Evolutionary conservation across 176 grass and related monocot species (phyloP).

Genomic region (Triticum urartu): DNA sequence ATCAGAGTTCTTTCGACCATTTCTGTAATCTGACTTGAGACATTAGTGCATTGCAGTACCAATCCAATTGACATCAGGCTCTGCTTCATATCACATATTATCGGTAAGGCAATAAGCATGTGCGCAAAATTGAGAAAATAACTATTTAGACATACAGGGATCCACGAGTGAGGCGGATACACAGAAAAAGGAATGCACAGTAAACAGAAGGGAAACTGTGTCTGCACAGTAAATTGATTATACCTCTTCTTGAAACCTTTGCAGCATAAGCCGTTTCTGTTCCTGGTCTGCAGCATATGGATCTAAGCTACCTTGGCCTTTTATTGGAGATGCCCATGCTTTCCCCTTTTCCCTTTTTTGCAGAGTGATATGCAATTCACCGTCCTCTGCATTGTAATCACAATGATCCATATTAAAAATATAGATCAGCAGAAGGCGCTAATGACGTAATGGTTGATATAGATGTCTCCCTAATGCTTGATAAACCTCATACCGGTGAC

Average conservation of each 20-base stretch:
- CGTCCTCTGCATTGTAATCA: constrained; percentile 61
- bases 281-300: constrained; percentile 78
- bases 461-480: neutral
- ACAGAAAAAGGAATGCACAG: neutral
- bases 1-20: neutral
- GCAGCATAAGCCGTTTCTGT: constrained; percentile 96
- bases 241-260: constrained; percentile 99
- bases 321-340: constrained; percentile 92
- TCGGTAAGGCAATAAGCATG: neutral
- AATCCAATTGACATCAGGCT: neutral
- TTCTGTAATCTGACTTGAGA: neutral
- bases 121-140: neutral
- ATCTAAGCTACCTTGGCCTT: constrained; percentile 80
- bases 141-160: neutral
- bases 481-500: neutral
- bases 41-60: neutral
- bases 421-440: neutral
- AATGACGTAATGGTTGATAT: neutral
- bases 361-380: constrained; percentile 82
- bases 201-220: neutral
- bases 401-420: constrained; percentile 3
- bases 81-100: neutral
- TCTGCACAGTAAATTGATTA: constrained; percentile 3
- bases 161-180: neutral
- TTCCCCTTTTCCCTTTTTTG: constrained; percentile 96